Base-by-base conservation (phyloP, 106 monocot genomes). In the Dendrobium catenatum region DNA sequence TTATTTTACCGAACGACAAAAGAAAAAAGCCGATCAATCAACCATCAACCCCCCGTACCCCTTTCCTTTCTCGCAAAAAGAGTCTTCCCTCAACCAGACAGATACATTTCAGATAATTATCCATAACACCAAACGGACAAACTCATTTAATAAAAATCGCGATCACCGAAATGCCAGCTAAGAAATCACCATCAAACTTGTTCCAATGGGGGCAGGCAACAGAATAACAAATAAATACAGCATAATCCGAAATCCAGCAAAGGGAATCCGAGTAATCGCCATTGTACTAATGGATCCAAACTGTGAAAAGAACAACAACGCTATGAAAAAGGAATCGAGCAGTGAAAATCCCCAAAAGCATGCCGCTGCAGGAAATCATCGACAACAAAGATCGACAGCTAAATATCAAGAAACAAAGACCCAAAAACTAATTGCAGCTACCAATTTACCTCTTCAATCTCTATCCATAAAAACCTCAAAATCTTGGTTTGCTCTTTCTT, bases 161-260 rank as follows among this genome's bases (percentile, higher is more conserved):
- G 64, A 66, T 26, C 64, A 22, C 64, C 24, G 22, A 66, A 66
- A 27, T 26, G 26, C 24, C 70, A 37, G 70, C 15, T 17, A 37
- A 70, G 70, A 70, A 70, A 31, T 70, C 6, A 70, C 70, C 9
- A 70, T 70, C 70, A 37, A 70, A 70, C 16, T 70, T 70, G 37
- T 15, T 70, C 37, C 4, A 70, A 70, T 13, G 11, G 1, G 33
- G 31, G 70, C 37, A 37, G 7, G 13, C 29, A 9, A 70, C 37
- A n/a, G 6, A 13, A 4, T 5, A 33, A 70, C 70, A 33, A 37
- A 70, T 15, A 10, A 37, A 10, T 15, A 37, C 70, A n/a, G 4
- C 22, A 22, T 22, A 61, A 19, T 61, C 61, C 0, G n/a, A 61
- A 61, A 37, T 33, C 33, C 70, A 70, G 16, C 70, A 15, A 70